These are phyloP conservation scores for Fomitopsis schrenkii DNA, from an alignment of 1,284 basidiomycete species.

Conservation along the genomic window DNA sequence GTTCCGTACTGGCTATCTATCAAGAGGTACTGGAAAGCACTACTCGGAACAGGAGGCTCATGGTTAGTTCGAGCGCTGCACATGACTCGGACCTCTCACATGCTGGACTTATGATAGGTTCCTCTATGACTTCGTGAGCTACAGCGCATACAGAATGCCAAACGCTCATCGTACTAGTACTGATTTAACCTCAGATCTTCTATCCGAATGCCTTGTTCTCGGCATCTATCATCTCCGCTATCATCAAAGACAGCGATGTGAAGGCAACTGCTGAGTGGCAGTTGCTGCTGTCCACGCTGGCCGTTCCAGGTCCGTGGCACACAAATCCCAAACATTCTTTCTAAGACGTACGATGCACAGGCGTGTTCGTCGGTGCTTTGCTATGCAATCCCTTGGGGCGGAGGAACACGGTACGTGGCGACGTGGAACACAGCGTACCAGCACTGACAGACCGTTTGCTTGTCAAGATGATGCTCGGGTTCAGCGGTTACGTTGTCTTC, in stretches of 20 bases:
- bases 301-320: constrained; percentile 51
- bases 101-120: constrained; percentile 42
- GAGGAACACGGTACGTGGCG: constrained; percentile 48
- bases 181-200: constrained; percentile 39
- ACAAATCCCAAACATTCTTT: neutral
- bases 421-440: neutral
- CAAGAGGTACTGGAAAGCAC: constrained; percentile 63
- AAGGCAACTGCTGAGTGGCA: constrained; percentile 68
- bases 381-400: constrained; percentile 62
- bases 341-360: constrained; percentile 6
- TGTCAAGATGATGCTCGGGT: constrained; percentile 3
- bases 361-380: constrained; percentile 51
- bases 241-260: constrained; percentile 49
- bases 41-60: constrained; percentile 69
- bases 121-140: constrained; percentile 65
- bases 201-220: constrained; percentile 74
- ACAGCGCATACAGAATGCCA: neutral
- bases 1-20: constrained; percentile 65
- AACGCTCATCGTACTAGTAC: neutral
- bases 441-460: neutral
- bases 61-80: constrained; percentile 39
- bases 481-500: neutral
- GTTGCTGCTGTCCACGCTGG: constrained; percentile 61
- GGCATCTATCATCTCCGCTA: constrained; percentile 56
- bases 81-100: neutral